A percentile compares a stretch with the other conserved stretches of the same genome.
phyloP scores from a whole-genome alignment of 805 yeast species.

The Blastobotrys robertii region DNA sequence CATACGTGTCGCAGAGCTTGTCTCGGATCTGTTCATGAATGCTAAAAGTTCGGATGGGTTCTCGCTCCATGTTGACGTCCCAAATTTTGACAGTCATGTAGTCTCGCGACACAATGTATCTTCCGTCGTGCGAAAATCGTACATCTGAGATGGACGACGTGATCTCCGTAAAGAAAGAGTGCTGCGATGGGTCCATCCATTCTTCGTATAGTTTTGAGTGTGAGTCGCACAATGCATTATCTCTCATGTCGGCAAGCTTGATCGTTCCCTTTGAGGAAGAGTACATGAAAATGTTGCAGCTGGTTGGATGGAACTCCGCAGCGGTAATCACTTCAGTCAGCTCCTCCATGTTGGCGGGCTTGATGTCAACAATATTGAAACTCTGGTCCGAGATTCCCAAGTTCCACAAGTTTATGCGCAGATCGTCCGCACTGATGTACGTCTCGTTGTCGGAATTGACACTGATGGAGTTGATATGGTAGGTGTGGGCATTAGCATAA shows the following conservation, averaged over 20 bases:
- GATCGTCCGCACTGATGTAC: constrained; percentile 83
- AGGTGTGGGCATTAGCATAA: constrained; percentile 94
- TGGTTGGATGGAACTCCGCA: constrained; percentile 90
- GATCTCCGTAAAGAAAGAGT: constrained; percentile 94
- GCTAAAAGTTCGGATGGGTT: constrained; percentile 87
- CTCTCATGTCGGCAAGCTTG: constrained; percentile 93
- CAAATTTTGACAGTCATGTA: constrained; percentile 95
- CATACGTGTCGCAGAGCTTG: constrained; percentile 92
- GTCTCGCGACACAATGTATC: constrained; percentile 93
- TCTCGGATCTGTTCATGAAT: constrained; percentile 94
- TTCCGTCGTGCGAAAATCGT: constrained; percentile 82
- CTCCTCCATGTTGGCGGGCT: constrained; percentile 98
- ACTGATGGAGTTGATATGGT: constrained; percentile 92
- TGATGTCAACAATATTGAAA: constrained; percentile 94
- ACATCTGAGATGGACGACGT: constrained; percentile 91
- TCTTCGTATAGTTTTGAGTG: constrained; percentile 82
- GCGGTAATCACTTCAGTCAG: constrained; percentile 94
- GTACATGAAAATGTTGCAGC: constrained; percentile 91
- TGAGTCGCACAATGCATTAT: constrained; percentile 84
- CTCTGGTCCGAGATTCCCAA: constrained; percentile 88
- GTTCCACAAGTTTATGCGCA: constrained; percentile 93
- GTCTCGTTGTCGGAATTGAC: constrained; percentile 96
- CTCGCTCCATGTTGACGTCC: constrained; percentile 96
- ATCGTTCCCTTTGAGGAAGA: constrained; percentile 93
- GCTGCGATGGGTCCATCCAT: constrained; percentile 82